Base-by-base conservation (phyloP, 805 yeast genomes). In the Priceomyces medius region DNA sequence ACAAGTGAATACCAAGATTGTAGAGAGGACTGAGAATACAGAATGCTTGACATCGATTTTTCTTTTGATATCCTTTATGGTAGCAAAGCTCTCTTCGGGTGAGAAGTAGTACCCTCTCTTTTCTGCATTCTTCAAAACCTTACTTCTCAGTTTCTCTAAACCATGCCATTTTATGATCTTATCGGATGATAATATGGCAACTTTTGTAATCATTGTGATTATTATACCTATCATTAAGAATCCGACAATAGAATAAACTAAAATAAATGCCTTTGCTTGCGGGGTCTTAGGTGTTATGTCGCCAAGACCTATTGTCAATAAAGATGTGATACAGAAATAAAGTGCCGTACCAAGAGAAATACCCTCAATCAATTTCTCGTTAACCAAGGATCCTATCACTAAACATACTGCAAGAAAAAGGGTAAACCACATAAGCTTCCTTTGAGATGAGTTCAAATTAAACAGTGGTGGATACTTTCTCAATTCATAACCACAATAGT, bases 231-330 rank as follows among this genome's bases (percentile, higher is more conserved):
- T 71, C 20, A 82, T 64, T 23, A 89, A 59, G 14, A 89, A 77
- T 0, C 96, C 96, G 10, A 78, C 61, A 13, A 85, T 59, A 4
- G 93, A 78, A 63, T 80, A 86, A 2, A 84, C 57, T 38, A 88
- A 64, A 0, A 76, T 66, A 46, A 85, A 61, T 0, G 81, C 82
- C 54, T 78, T 77, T 0, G 84, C 73, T 1, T 80, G 78, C 2
- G 71, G 63, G 1, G 74, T 60, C 0, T 43, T 27, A 0, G 96
- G 90, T 0, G 73, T 66, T 24, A 83, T 70, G 51, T 85, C 93
- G 28, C 96, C 96, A 13, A 83, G 67, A 0, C 97, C 97, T 20
- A 89, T 76, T 1, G 97, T 89, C 36, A 86, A 66, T 29, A 84
- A 65, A 0, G 95, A 81, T 1, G 85, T 88, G 8, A 78, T 76